Percentiles rank a stretch among this genome's conserved stretches.
Evolutionary conservation across 805 yeast species (phyloP).

Genomic region (Huiozyma sinensis): DNA sequence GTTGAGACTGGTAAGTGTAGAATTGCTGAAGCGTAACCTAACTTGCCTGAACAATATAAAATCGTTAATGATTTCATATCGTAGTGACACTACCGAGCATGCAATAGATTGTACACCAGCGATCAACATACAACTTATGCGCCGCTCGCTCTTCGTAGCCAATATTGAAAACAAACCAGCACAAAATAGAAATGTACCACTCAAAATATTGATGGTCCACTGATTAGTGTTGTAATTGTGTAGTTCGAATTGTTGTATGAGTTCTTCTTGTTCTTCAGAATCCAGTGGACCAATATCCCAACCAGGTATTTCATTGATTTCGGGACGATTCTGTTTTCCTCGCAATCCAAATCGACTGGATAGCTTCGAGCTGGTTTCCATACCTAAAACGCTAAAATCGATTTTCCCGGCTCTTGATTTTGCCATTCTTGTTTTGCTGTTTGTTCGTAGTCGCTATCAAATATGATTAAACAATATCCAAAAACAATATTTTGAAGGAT

Average conservation of each 20-base stretch:
- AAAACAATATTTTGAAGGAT: not conserved
- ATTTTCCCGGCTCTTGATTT: slow-evolving; percentile 21
- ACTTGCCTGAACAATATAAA: slow-evolving; percentile 8
- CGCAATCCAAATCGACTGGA: slow-evolving; percentile 2
- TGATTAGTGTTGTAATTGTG: slow-evolving; percentile 14
- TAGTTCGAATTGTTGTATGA: slow-evolving; percentile 18
- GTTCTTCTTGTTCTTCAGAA: slow-evolving; percentile 25
- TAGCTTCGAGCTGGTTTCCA: not conserved
- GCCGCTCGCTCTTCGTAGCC: slow-evolving; percentile 9
- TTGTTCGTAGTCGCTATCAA: not conserved
- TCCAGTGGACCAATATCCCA: slow-evolving; percentile 18
- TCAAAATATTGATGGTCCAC: slow-evolving; percentile 11
- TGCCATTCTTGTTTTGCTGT: not conserved
- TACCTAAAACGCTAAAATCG: slow-evolving; percentile 9
- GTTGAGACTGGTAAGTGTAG: slow-evolving; percentile 13
- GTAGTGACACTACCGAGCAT: slow-evolving; percentile 17
- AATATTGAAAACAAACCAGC: slow-evolving; percentile 18
- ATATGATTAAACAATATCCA: not conserved
- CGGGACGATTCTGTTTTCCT: slow-evolving; percentile 4
- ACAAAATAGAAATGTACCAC: slow-evolving; percentile 13
- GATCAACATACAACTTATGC: slow-evolving; percentile 4
- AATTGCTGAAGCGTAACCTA: slow-evolving; percentile 12
- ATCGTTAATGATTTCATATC: slow-evolving; percentile 20
- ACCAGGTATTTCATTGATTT: not conserved
- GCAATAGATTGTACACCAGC: slow-evolving; percentile 17